Evolutionary conservation across 1,139 yeast species (phyloP).

Genomic region (Yamadazyma friedrichii): DNA sequence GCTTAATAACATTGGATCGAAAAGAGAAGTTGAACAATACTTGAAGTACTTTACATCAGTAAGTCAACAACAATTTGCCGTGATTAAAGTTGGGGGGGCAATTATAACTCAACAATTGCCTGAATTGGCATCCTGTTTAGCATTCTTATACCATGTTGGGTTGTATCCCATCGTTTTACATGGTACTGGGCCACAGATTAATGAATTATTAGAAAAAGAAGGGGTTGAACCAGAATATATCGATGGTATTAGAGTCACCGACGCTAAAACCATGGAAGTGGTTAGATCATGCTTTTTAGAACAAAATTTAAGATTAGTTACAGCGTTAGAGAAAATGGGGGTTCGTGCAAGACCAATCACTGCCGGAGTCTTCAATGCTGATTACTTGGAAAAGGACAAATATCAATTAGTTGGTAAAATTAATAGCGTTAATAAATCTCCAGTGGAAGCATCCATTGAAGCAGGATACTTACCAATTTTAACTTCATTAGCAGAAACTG

Average conservation of each 20-base stretch:
- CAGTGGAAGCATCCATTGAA: constrained; percentile 91
- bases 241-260: constrained; percentile 96
- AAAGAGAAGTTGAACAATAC: constrained; percentile 96
- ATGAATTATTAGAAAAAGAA: constrained; percentile 86
- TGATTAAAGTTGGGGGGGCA: constrained; percentile 98
- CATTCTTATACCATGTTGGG: constrained; percentile 95
- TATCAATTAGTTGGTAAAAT: constrained; percentile 93
- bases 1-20: constrained; percentile 92
- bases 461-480: constrained; percentile 96
- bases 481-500: constrained; percentile 94
- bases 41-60: constrained; percentile 95
- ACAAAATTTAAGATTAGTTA: constrained; percentile 90
- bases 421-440: constrained; percentile 79
- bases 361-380: constrained; percentile 95
- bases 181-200: constrained; percentile 99
- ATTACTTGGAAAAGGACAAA: constrained; percentile 84
- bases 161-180: constrained; percentile 94
- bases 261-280: constrained; percentile 91
- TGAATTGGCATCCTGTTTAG: constrained; percentile 91
- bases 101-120: constrained; percentile 92
- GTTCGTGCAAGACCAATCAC: constrained; percentile 98
- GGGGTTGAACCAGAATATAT: constrained; percentile 95
- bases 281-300: constrained; percentile 94
- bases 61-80: constrained; percentile 94
- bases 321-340: constrained; percentile 94